Base-by-base conservation (phyloP, 805 yeast genomes). In the Sungouiella thailandica region DNA sequence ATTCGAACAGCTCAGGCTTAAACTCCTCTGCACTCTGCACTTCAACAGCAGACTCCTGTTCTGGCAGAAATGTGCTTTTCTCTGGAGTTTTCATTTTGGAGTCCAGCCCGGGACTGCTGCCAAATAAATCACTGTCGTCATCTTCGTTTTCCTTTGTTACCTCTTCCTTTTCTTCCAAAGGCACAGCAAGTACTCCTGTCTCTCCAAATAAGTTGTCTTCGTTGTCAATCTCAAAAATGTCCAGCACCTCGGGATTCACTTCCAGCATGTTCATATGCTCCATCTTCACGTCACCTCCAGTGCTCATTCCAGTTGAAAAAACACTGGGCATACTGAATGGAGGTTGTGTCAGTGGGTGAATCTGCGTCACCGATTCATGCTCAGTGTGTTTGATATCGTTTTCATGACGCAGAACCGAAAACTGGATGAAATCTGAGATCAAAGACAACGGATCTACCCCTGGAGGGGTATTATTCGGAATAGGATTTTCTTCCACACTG, bases 371-470 rank as follows among this genome's bases (percentile, higher is more conserved):
- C n/a, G n/a, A n/a, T n/a, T n/a, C n/a, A n/a, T n/a, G n/a, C n/a
- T n/a, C n/a, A n/a, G n/a, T n/a, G 11, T 28, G 30, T 8, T 28
- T 28, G 6, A 26, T n/a, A 7, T 22, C 27, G 15, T 29, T 29
- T 8, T 29, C 32, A 22, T 29, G 31, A 14, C 31, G 14, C 16
- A n/a, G n/a, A 14, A 29, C 17, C 16, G 27, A 29, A 12, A 29
- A 29, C 16, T 29, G 25, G 16, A 65, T 47, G 33, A 63, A 59
- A 10, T 60, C 65, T 2, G 62, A 51, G 4, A 66, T 56, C 17
- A 66, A 49, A 13, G 41, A 37, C n/a, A 63, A 23, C 3, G 70
- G 68, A 33, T 62, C 62, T 5, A 30, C 29, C 8, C 11, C 11
- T 4, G n/a, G 11, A 4, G 27, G 10, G 5, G 29, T 7, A 14